Evolutionary conservation across 129 eudicot species (phyloP).

Genomic region (Dittrichia graveolens): DNA sequence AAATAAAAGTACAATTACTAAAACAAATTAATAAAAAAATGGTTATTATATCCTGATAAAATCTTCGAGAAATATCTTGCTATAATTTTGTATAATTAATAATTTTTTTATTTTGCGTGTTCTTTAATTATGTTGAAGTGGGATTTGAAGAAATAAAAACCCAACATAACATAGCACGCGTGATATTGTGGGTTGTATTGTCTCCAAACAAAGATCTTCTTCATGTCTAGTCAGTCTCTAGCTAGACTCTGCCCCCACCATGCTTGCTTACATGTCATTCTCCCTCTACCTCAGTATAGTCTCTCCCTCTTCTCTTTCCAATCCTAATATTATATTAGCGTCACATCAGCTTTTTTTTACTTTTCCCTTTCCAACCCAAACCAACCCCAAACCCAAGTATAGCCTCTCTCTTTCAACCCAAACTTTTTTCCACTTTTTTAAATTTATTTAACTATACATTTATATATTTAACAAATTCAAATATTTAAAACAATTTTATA

Average conservation of each 20-base stretch:
- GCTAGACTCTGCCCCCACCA: slow-evolving; percentile 8
- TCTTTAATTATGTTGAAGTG: slow-evolving; percentile 16
- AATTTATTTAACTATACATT: too few relatives aligned
- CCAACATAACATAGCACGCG: slow-evolving; percentile 38
- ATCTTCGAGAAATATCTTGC: too few relatives aligned
- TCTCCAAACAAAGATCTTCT: slow-evolving; percentile 28
- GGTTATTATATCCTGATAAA: too few relatives aligned
- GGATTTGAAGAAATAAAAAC: slow-evolving; percentile 27
- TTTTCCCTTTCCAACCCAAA: too few relatives aligned
- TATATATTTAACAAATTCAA: too few relatives aligned
- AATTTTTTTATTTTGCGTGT: not conserved
- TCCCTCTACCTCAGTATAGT: slow-evolving; percentile 23
- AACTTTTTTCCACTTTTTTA: too few relatives aligned
- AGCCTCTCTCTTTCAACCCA: too few relatives aligned
- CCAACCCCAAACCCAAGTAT: too few relatives aligned
- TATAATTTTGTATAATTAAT: too few relatives aligned
- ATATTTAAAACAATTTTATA: too few relatives aligned
- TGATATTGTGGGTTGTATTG: slow-evolving; percentile 32
- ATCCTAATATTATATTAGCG: not conserved
- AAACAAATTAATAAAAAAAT: not conserved
- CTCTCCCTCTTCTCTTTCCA: too few relatives aligned
- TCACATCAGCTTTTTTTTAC: too few relatives aligned
- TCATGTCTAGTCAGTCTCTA: not conserved
- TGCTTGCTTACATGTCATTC: slow-evolving; percentile 26
- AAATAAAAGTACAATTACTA: not conserved